Evolutionary conservation across 129 eudicot species (phyloP), one percentile per base, ranked within the genome.

Genomic region (Heracleum sosnowskyi): DNA sequence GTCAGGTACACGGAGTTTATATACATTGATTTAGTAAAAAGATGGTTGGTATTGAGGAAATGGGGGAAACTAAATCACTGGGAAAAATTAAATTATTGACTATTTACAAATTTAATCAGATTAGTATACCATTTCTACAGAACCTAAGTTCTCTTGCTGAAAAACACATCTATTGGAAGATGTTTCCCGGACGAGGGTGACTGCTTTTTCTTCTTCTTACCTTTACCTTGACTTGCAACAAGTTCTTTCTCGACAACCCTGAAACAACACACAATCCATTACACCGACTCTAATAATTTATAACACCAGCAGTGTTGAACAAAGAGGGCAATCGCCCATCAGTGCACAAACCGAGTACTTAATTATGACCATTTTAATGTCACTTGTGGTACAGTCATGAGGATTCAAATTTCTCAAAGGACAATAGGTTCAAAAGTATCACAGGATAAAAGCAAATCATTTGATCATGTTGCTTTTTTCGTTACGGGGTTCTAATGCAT

Each of bases 161-260:
- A 93, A 80, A 89, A 93, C 47, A 71, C 70, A 60, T 93, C 96
- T 26, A 93, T 91, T 28, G 93, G 93, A 72, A 89, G 77, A 62
- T 91, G 89, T 63, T 88, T 89, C 76, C 88, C 82, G 72, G 70
- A 34, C 11, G 86, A 72, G 17, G 92, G 81, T 74, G 89, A 85
- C n/a, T 88, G 71, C 79, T 91, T 93, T 46, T 73, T 91, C 88
- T 89, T 91, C 85, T 93, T 93, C 83, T 83, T 92, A 63, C 81
- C 82, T 83, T 86, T 89, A 51, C 76, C 80, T 51, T 82, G 83
- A 78, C 81, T 79, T 60, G 78, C 80, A 69, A 42, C 68, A 69
- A 28, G 81, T 39, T 87, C 94, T 81, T 82, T 88, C 78, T 72
- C 86, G 45, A 77, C 62, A 81, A 79, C 64, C 91, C 96, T 93